Evolutionary conservation across 140 eudicot species (phyloP), one percentile per base, ranked within the genome.

Genomic region (Erigeron philadelphicus): DNA sequence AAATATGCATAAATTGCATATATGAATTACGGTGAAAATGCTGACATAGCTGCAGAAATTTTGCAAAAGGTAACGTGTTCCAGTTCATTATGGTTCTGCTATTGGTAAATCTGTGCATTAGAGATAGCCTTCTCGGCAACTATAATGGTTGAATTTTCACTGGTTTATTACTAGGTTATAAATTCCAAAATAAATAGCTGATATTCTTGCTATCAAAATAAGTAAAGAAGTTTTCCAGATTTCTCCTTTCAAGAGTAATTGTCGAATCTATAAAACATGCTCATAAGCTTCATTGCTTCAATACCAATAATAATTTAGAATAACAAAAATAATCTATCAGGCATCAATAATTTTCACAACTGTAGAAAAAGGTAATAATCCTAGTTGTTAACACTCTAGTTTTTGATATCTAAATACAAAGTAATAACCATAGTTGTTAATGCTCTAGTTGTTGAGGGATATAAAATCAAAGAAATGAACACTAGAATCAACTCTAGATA

Each of bases 81-180:
- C 23, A 42, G 45, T 18, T 23, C 18, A 11, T 13, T 49, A 72
- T 49, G 69, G 69, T 18, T 31, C 16, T 25, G 46, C 47, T 68
- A 25, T 68, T 68, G 62, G 50, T 65, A 45, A 31, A 65, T 21
- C 40, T 21, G 57, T 65, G 70, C 70, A 65, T 35, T 44, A 45
- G 15, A 44, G 3, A 45, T 45, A 42, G 18, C 70, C 16, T 46
- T 65, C 57, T 45, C 13, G 4, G 57, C 18, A 56, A 65, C 17
- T 42, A 21, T 65, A 46, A 46, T 65, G 19, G 16, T 65, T 21
- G 41, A 16, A 23, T 4, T 25, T 7, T 48, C n/a, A n/a, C 54
- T 48, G 11, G 4, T 48, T 48, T 48, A 15, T 1, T 48, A 12
- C 54, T 12, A 48, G 1, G 54, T n/a, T 48, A 6, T 12, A 11